These are phyloP conservation scores for Puccinellia tenuiflora DNA, from an alignment of 176 grass and related monocot genomes.

Conservation along the genomic window DNA sequence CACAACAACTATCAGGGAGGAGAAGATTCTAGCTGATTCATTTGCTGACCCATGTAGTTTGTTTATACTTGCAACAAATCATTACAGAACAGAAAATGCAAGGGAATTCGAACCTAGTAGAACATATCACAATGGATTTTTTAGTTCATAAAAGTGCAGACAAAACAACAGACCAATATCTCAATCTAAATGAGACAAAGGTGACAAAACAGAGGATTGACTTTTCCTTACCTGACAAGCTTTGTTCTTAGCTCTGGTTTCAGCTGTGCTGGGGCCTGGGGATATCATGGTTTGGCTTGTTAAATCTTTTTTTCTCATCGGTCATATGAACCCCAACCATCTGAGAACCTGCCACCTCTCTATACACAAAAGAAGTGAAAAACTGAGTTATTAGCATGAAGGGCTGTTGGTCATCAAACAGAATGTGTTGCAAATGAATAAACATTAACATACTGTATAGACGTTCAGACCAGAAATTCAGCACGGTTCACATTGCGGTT, in stretches of 20 bases:
- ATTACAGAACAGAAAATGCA: not conserved
- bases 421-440: slow-evolving; percentile 17
- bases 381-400: not conserved
- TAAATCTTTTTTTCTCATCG: slow-evolving; percentile 67
- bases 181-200: not conserved
- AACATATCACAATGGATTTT: not conserved
- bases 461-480: slow-evolving; percentile 67
- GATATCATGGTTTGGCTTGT: slow-evolving; percentile 84
- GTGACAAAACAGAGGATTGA: not conserved
- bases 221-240: slow-evolving; percentile 55
- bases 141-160: not conserved
- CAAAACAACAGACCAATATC: not conserved
- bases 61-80: not conserved
- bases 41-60: not conserved
- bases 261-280: slow-evolving; percentile 87
- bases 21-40: not conserved
- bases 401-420: not conserved
- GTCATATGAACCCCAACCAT: slow-evolving; percentile 83
- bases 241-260: slow-evolving; percentile 96
- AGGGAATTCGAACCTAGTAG: not conserved
- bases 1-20: no score
- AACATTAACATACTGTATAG: slow-evolving; percentile 48
- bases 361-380: no score
- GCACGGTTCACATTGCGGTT: slow-evolving; percentile 65
- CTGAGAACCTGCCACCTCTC: slow-evolving; percentile 76